Evolutionary conservation across 1,284 basidiomycete species (phyloP).

Genomic region (Fistulinella cinereoalba): DNA sequence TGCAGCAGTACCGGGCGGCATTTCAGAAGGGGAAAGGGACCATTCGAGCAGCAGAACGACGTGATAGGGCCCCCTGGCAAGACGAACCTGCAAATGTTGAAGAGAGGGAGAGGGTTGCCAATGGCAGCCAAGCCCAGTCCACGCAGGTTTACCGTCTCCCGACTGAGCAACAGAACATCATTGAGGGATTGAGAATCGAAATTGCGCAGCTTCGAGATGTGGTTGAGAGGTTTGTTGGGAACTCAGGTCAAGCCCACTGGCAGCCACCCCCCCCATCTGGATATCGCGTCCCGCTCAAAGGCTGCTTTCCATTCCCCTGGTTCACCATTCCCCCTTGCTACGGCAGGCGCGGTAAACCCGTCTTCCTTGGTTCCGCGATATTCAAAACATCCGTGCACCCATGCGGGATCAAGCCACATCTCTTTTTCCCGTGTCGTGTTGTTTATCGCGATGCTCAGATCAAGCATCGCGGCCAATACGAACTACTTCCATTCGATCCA

Average conservation of each 20-base stretch:
- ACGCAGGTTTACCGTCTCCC: too few species aligned
- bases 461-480: conserved; percentile 61
- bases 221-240: too few species aligned
- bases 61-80: conserved; percentile 28
- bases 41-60: conserved; percentile 23
- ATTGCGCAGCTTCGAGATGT: too few species aligned
- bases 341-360: too few species aligned
- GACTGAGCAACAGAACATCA: too few species aligned
- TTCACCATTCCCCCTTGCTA: too few species aligned
- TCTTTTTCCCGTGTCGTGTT: conserved; percentile 53
- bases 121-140: too few species aligned
- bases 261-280: too few species aligned
- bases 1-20: conserved; percentile 22
- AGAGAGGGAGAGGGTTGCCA: conserved; percentile 25
- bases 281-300: too few species aligned
- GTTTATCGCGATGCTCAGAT: conserved; percentile 62
- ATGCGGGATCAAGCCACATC: conserved; percentile 68
- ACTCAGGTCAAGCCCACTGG: too few species aligned
- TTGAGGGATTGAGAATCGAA: too few species aligned
- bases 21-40: conserved; percentile 28
- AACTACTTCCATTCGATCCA: conserved; percentile 64
- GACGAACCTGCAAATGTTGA: conserved; percentile 28
- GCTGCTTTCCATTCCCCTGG: too few species aligned
- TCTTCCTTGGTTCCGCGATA: conserved; percentile 72
- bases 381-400: conserved; percentile 67